phyloP scores from a whole-genome alignment of 2,329 filamentous ascomycete species.

The Fusarium floridanum region DNA sequence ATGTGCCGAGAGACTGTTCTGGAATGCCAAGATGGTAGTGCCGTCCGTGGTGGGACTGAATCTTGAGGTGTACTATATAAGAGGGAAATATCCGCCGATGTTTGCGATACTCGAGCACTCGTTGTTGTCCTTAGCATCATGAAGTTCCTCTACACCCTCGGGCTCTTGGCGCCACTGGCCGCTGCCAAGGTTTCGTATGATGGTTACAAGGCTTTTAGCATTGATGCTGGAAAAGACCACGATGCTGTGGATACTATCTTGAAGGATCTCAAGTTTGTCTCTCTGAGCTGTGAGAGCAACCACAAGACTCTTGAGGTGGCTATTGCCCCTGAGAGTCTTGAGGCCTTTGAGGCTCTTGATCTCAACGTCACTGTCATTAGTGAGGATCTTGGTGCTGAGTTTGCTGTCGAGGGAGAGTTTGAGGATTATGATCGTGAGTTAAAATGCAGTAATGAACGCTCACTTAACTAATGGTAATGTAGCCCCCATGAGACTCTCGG shows the following conservation, averaged over 20 bases:
- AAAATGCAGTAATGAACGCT: rapidly evolving
- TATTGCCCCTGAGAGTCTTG: conserved; percentile 41
- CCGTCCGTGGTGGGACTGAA: not conserved
- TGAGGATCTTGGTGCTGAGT: conserved; percentile 44
- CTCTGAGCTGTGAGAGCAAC: conserved; percentile 43
- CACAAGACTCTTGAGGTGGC: conserved; percentile 44
- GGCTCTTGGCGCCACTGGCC: conserved; percentile 26
- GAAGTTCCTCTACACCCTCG: conserved; percentile 11
- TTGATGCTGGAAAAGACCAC: conserved; percentile 34
- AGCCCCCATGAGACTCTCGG: conserved; percentile 15
- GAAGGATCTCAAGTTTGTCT: conserved; percentile 35
- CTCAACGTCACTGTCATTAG: conserved; percentile 39
- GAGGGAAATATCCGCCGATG: not conserved
- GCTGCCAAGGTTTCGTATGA: conserved; percentile 41
- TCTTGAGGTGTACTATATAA: not conserved
- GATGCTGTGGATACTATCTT: conserved; percentile 33
- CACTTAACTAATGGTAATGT: not conserved
- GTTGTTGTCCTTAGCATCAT: conserved; percentile 8
- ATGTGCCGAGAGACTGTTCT: not conserved
- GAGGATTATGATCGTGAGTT: conserved; percentile 29
- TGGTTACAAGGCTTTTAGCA: conserved; percentile 45
- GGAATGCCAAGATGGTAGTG: not conserved
- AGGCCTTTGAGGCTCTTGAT: conserved; percentile 38
- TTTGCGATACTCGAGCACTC: not conserved
- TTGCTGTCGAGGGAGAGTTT: conserved; percentile 40